Percentiles rank a stretch among this genome's conserved stretches.
These are phyloP conservation scores for Celoporthe dispersa DNA, from an alignment of 2,329 filamentous ascomycete genomes.

Conservation along the genomic window DNA sequence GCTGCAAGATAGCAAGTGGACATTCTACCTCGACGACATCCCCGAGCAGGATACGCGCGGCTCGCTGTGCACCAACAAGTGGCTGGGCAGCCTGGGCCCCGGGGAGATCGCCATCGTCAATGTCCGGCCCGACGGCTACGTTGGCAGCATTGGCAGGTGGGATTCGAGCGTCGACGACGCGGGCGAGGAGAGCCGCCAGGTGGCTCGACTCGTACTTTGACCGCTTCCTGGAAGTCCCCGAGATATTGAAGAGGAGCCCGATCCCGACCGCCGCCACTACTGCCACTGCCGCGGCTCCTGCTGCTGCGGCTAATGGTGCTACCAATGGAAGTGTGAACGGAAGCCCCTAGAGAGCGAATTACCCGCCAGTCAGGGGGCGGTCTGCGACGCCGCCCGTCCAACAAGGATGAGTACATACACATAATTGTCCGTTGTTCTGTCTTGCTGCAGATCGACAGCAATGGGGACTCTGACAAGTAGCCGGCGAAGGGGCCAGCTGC, in stretches of 20 bases:
- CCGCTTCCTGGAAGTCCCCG: conserved; percentile 57
- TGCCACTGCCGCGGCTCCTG: neutral
- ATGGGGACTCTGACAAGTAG: neutral
- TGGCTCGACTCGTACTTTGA: conserved; percentile 61
- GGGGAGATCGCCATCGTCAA: conserved; percentile 67
- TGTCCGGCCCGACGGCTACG: conserved; percentile 75
- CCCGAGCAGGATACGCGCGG: conserved; percentile 58
- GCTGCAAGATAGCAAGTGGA: conserved; percentile 70
- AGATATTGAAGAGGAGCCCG: conserved; percentile 24
- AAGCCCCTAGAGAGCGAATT: neutral
- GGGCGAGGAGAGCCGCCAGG: conserved; percentile 54
- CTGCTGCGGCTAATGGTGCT: conserved; percentile 7
- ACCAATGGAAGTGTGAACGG: neutral
- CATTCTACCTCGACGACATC: conserved; percentile 72
- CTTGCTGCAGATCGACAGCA: neutral
- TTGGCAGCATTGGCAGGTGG: conserved; percentile 65
- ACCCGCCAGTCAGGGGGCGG: neutral
- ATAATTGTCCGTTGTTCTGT: neutral
- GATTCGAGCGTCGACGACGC: conserved; percentile 55
- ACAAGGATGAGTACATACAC: no score
- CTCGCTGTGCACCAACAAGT: conserved; percentile 67
- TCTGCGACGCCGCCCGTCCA: neutral
- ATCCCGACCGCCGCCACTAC: conserved; percentile 12
- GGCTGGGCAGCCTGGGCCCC: conserved; percentile 63
- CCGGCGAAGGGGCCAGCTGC: conserved; percentile 4